Percentiles rank a stretch among this genome's conserved stretches.
These are phyloP conservation scores for Clitopilus hobsonii DNA, from an alignment of 768 basidiomycete genomes.

Conservation along the genomic window DNA sequence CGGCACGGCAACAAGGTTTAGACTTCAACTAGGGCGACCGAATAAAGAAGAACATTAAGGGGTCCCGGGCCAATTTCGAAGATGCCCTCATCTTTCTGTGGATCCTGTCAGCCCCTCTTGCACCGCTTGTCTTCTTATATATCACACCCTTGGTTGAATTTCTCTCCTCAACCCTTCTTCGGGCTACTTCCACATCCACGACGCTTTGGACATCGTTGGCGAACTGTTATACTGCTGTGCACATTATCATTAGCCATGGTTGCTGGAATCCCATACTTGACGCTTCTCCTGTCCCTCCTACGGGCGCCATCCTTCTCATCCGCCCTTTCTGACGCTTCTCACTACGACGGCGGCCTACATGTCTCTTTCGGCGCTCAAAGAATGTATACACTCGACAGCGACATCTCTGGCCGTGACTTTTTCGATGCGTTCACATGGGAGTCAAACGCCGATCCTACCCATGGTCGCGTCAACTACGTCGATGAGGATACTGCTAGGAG, in stretches of 20 bases:
- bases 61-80: not conserved
- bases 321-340: not conserved
- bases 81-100: not conserved
- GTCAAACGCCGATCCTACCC: slow-evolving; percentile 53
- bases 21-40: not conserved
- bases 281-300: not conserved
- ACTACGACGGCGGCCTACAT: not conserved
- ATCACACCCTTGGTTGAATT: not conserved
- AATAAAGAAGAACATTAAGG: not conserved
- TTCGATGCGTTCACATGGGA: slow-evolving; percentile 44
- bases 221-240: not conserved
- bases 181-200: too few relatives aligned
- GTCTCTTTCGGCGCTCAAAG: not conserved
- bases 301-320: not conserved
- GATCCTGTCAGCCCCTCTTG: not conserved
- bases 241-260: not conserved
- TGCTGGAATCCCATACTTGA: not conserved
- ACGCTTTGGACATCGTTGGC: too few relatives aligned
- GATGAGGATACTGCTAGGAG: slow-evolving; percentile 34
- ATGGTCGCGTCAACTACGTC: slow-evolving; percentile 61
- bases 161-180: not conserved
- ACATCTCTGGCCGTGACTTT: slow-evolving; percentile 26
- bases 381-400: not conserved
- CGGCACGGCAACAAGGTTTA: not conserved
- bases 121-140: not conserved